These are phyloP conservation scores for Papiliotrema laurentii DNA, from an alignment of 1,284 basidiomycete species.

Conservation along the genomic window DNA sequence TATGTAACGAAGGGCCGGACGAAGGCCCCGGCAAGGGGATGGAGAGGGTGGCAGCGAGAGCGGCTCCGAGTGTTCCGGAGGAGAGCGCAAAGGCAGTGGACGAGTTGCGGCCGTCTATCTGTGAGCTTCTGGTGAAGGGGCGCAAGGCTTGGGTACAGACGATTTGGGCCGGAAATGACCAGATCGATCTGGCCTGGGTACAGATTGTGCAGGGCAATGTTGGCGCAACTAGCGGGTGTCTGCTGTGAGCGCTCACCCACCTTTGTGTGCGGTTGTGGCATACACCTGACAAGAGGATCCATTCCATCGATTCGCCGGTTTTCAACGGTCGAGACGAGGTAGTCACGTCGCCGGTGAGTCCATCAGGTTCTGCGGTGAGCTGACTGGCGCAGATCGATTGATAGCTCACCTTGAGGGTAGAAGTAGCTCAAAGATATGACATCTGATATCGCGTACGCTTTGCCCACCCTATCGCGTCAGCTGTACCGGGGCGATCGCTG, in stretches of 20 bases:
- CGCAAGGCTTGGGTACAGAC: slow-evolving; percentile 12
- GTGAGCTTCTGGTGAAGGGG: not conserved
- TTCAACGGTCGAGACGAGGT: slow-evolving; percentile 61
- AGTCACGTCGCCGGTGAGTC: slow-evolving; percentile 64
- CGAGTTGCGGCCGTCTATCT: slow-evolving; percentile 65
- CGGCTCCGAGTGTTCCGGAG: slow-evolving; percentile 85
- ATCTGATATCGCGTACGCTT: slow-evolving; percentile 78
- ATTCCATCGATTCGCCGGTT: slow-evolving; percentile 73
- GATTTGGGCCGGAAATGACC: slow-evolving; percentile 54
- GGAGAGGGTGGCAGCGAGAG: slow-evolving; percentile 78
- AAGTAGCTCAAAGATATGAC: slow-evolving; percentile 70
- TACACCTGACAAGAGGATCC: slow-evolving; percentile 82
- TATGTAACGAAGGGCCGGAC: slow-evolving; percentile 53
- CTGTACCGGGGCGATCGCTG: not conserved
- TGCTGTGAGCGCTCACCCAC: slow-evolving; percentile 35
- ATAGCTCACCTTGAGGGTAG: slow-evolving; percentile 63
- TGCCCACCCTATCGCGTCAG: slow-evolving; percentile 54
- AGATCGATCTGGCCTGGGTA: slow-evolving; percentile 80
- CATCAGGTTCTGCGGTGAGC: slow-evolving; percentile 54
- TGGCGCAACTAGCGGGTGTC: slow-evolving; percentile 87
- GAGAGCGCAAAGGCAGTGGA: slow-evolving; percentile 78
- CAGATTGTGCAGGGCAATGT: slow-evolving; percentile 81
- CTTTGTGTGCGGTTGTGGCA: slow-evolving; percentile 23
- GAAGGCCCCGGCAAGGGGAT: slow-evolving; percentile 66
- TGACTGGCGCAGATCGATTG: not conserved